phyloP scores from a whole-genome alignment of 768 basidiomycete species.

The Cyclocybe cylindracea region DNA sequence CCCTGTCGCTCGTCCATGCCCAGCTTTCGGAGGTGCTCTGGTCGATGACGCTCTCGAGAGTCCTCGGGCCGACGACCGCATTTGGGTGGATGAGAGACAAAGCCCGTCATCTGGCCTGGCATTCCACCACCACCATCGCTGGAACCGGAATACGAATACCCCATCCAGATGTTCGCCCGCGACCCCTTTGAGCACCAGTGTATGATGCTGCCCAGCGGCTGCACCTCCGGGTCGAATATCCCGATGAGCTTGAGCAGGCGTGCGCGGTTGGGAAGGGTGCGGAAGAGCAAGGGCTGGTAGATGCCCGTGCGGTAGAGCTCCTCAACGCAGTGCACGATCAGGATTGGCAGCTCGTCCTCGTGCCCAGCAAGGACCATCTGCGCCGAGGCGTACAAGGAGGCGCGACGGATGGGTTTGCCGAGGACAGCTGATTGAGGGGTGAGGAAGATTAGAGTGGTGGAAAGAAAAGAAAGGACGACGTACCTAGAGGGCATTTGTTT shows the following conservation, averaged over 20 bases:
- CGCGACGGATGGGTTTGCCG: conserved; percentile 34
- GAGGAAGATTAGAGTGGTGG: neutral
- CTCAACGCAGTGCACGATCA: conserved; percentile 42
- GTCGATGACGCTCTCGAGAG: conserved; percentile 76
- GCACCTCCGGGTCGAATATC: conserved; percentile 33
- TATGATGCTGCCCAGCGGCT: conserved; percentile 18
- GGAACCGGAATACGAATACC: conserved; percentile 1
- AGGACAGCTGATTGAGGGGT: conserved; percentile 27
- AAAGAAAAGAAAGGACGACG: neutral
- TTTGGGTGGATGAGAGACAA: conserved; percentile 59
- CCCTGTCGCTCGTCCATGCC: conserved; percentile 95
- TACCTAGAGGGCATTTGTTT: conserved; percentile 6
- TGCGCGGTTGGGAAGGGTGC: conserved; percentile 32
- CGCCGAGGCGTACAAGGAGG: conserved; percentile 34
- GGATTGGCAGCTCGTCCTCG: conserved; percentile 39
- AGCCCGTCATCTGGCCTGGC: conserved; percentile 13
- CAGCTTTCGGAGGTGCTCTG: conserved; percentile 95
- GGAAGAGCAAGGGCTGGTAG: conserved; percentile 33
- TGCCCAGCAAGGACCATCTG: conserved; percentile 32
- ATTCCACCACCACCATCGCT: neutral
- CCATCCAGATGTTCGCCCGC: too few relatives aligned
- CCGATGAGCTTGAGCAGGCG: conserved; percentile 38
- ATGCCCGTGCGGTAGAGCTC: conserved; percentile 43
- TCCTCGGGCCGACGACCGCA: conserved; percentile 63
- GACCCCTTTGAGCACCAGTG: conserved; percentile 8